A percentile compares a stretch with the other conserved stretches of the same genome.
Evolutionary conservation across 805 yeast genomes (phyloP).

Genomic region (Allodekkera sacchari): DNA sequence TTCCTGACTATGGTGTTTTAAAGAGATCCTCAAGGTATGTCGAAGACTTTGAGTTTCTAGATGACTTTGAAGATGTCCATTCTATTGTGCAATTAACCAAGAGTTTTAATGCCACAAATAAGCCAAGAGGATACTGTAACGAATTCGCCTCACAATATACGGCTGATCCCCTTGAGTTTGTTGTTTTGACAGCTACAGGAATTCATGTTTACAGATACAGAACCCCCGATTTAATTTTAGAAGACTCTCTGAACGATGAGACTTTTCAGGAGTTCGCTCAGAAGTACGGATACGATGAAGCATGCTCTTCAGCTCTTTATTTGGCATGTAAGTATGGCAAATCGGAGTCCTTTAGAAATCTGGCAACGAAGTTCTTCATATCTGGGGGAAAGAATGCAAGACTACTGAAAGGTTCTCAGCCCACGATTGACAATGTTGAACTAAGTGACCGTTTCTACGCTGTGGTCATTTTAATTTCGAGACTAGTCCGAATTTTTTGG

Average conservation of each 20-base stretch:
- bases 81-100: conserved; percentile 67
- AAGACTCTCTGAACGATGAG: conserved; percentile 51
- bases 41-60: conserved; percentile 76
- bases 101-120: conserved; percentile 59
- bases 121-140: conserved; percentile 79
- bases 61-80: conserved; percentile 47
- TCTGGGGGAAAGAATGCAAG: conserved; percentile 48
- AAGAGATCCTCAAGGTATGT: conserved; percentile 63
- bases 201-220: conserved; percentile 69
- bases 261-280: conserved; percentile 62
- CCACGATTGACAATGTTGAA: conserved; percentile 64
- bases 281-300: conserved; percentile 81
- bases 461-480: conserved; percentile 64
- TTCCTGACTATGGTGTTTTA: conserved; percentile 78
- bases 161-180: conserved; percentile 57
- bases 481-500: conserved; percentile 81
- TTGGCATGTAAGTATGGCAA: conserved; percentile 70
- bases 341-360: conserved; percentile 38
- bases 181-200: conserved; percentile 74
- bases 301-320: conserved; percentile 81
- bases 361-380: conserved; percentile 43
- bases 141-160: conserved; percentile 82
- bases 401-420: conserved; percentile 26
- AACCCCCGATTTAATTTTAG: conserved; percentile 73
- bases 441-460: conserved; percentile 91